These are phyloP conservation scores for Lasiosphaeriaceae sp. DNA, from an alignment of 495 filamentous ascomycete species.

Conservation along the genomic window DNA sequence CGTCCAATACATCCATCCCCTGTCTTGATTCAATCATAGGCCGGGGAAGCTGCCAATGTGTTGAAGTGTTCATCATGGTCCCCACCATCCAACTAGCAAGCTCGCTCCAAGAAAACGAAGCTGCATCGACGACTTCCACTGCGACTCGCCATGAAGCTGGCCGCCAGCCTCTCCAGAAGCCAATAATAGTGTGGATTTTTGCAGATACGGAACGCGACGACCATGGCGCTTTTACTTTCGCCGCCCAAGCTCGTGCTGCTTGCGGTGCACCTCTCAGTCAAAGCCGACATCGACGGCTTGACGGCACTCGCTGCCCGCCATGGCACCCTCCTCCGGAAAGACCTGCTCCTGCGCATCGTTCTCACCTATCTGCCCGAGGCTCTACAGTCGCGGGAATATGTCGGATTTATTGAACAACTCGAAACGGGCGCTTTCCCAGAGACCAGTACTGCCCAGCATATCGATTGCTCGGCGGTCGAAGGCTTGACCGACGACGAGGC, in stretches of 20 bases:
- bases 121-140: background rate
- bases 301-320: conserved; percentile 57
- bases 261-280: conserved; percentile 55
- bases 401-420: conserved; percentile 55
- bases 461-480: conserved; percentile 59
- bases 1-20: background rate
- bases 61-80: background rate
- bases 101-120: background rate
- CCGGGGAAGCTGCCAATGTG: background rate
- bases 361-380: conserved; percentile 83
- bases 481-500: conserved; percentile 62
- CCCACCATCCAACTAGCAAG: background rate
- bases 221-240: conserved; percentile 47
- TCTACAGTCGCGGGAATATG: conserved; percentile 61
- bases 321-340: conserved; percentile 53
- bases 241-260: conserved; percentile 60
- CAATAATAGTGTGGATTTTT: conserved; percentile 34
- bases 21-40: background rate
- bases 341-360: conserved; percentile 72
- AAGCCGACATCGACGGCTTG: conserved; percentile 58
- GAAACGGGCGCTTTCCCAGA: conserved; percentile 37
- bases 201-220: conserved; percentile 1
- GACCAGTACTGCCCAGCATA: conserved; percentile 17
- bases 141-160: conserved; percentile 8
- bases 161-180: background rate